phyloP scores from a whole-genome alignment of 2,329 filamentous ascomycete species.

The Daldinia sp. region DNA sequence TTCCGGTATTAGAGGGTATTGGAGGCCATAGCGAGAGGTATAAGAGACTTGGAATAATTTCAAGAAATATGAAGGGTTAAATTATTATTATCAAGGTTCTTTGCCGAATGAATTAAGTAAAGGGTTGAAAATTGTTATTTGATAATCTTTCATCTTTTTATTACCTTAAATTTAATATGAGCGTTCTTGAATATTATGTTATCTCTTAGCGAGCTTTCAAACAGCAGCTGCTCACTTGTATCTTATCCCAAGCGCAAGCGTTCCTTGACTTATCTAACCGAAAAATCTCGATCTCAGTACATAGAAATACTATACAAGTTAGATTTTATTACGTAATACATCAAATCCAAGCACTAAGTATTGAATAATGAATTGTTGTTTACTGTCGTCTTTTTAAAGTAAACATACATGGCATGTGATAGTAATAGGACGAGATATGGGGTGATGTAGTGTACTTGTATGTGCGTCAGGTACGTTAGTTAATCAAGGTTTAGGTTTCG shows the following conservation, averaged over 20 bases:
- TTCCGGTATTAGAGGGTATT: neutral
- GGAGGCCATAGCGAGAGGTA: neutral
- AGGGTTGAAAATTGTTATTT: neutral
- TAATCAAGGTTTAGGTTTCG: constrained; percentile 15
- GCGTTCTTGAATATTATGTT: too few relatives aligned
- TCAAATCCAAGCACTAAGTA: too few relatives aligned
- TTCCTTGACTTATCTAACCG: neutral
- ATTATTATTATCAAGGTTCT: neutral
- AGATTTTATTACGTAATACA: neutral
- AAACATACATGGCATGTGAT: constrained; percentile 10
- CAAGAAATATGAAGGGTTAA: constrained; percentile 1
- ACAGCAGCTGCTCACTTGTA: too few relatives aligned
- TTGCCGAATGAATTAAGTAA: neutral
- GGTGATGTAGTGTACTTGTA: constrained; percentile 7
- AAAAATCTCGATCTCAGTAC: too few relatives aligned
- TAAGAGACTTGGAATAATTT: neutral
- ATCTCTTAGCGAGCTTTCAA: too few relatives aligned
- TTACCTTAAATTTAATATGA: neutral
- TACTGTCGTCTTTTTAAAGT: constrained; percentile 18
- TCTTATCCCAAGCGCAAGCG: neutral
- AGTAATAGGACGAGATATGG: neutral
- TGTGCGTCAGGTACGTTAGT: neutral
- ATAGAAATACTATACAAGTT: neutral
- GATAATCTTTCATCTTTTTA: neutral
- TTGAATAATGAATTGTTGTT: neutral